Evolutionary conservation across 176 grass and related monocot genomes (phyloP).

Genomic region (Carex pumila): DNA sequence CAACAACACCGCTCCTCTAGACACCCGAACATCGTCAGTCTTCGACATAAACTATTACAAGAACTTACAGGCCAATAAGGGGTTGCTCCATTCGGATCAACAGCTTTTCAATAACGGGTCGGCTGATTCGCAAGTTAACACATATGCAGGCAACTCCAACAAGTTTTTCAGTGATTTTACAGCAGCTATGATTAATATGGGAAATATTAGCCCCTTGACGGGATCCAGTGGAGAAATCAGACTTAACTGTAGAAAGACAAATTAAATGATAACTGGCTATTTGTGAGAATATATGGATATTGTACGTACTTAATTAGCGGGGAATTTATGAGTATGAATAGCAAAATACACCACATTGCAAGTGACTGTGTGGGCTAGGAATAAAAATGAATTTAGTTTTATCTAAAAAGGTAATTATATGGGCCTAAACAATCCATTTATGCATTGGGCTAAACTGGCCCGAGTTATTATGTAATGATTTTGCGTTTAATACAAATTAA

Average conservation of each 20-base stretch:
- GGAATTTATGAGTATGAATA: background rate
- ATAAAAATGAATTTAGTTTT: background rate
- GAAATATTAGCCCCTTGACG: constrained; percentile 47
- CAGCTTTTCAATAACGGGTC: constrained; percentile 43
- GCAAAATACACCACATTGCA: background rate
- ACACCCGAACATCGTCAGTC: constrained; percentile 24
- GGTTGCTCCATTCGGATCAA: constrained; percentile 63
- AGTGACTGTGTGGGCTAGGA: background rate
- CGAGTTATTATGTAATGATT: background rate
- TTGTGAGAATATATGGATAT: background rate
- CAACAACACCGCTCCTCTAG: constrained; percentile 37
- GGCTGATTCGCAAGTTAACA: constrained; percentile 37
- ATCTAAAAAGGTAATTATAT: background rate
- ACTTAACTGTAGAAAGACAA: constrained; percentile 33
- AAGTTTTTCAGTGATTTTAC: constrained; percentile 44
- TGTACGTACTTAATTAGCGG: background rate
- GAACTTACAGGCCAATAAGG: constrained; percentile 24
- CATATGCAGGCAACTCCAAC: constrained; percentile 25
- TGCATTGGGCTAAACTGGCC: background rate
- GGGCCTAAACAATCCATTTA: background rate
- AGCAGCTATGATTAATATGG: constrained; percentile 46
- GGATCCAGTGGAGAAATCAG: constrained; percentile 45
- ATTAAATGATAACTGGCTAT: background rate
- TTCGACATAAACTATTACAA: constrained; percentile 48
- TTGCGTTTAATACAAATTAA: background rate